Conservation (phyloP, 495 filamentous ascomycete genomes). For the Aspergillus ellipticus region DNA sequence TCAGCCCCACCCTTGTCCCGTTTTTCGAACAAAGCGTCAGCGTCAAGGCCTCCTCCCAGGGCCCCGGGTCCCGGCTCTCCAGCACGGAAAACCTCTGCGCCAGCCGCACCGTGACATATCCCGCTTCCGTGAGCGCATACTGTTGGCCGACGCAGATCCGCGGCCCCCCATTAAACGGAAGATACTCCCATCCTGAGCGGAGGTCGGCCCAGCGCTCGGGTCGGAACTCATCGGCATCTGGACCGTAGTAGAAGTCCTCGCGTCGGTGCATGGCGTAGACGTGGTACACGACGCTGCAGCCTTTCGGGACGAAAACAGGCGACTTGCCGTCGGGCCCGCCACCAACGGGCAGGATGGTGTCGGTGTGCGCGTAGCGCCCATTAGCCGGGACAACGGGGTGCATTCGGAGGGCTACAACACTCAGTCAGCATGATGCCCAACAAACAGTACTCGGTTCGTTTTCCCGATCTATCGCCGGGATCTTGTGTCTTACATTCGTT, state of each 20-base stretch:
- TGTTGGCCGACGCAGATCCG: constrained; percentile 77
- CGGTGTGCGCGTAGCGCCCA: constrained; percentile 58
- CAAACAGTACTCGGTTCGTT: not conserved
- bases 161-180: constrained; percentile 73
- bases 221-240: constrained; percentile 51
- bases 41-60: constrained; percentile 15
- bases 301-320: constrained; percentile 62
- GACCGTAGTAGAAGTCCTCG: constrained; percentile 30
- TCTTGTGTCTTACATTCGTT: constrained; percentile 12
- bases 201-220: constrained; percentile 63
- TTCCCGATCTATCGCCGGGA: not conserved
- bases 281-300: constrained; percentile 45
- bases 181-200: constrained; percentile 55
- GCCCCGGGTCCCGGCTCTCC: constrained; percentile 21
- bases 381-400: constrained; percentile 74
- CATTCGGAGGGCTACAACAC: constrained; percentile 46
- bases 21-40: constrained; percentile 10
- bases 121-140: constrained; percentile 67
- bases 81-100: constrained; percentile 56
- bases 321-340: constrained; percentile 64
- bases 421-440: not conserved
- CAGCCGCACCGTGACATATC: constrained; percentile 60
- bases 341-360: constrained; percentile 70
- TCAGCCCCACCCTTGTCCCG: constrained; percentile 11
- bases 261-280: constrained; percentile 73